Percentiles rank a stretch among this genome's conserved stretches.
phyloP scores from a whole-genome alignment of 352 stramenopile species.

The Phytophthora hybrid region DNA sequence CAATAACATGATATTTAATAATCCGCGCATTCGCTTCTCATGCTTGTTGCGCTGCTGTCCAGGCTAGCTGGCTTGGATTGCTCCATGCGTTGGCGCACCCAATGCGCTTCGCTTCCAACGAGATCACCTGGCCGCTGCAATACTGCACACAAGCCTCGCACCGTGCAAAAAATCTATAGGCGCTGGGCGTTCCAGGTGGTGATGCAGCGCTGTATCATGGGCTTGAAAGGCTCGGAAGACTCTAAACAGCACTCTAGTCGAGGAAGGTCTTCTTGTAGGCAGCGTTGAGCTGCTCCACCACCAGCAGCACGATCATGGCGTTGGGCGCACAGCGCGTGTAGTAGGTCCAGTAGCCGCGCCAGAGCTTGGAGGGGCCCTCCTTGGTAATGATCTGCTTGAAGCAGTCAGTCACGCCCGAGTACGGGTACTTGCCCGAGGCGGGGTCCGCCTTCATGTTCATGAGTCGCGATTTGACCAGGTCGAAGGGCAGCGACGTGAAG shows the following conservation, averaged over 20 bases:
- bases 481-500: conserved; percentile 98
- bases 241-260: conserved; percentile 34
- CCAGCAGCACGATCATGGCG: conserved; percentile 99
- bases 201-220: neutral
- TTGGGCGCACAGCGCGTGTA: conserved; percentile 98
- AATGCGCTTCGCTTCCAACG: conserved; percentile 6
- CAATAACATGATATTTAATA: conserved; percentile 49
- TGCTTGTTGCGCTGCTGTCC: conserved; percentile 18
- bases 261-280: conserved; percentile 82
- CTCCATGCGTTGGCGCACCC: conserved; percentile 25
- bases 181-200: conserved; percentile 19
- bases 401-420: conserved; percentile 96
- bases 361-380: conserved; percentile 96
- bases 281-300: conserved; percentile 96
- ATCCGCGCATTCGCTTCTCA: conserved; percentile 18
- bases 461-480: conserved; percentile 98
- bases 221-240: conserved; percentile 17
- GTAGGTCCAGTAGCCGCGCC: conserved; percentile 98
- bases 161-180: conserved; percentile 39
- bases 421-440: conserved; percentile 92
- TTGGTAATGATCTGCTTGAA: conserved; percentile 95
- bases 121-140: conserved; percentile 16
- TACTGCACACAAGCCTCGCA: conserved; percentile 17
- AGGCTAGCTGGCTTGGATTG: conserved; percentile 13
- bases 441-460: conserved; percentile 98